A percentile compares a stretch with the other conserved stretches of the same genome.
phyloP scores from a whole-genome alignment of 1,284 basidiomycete species.

The Ceratobasidium sp. region DNA sequence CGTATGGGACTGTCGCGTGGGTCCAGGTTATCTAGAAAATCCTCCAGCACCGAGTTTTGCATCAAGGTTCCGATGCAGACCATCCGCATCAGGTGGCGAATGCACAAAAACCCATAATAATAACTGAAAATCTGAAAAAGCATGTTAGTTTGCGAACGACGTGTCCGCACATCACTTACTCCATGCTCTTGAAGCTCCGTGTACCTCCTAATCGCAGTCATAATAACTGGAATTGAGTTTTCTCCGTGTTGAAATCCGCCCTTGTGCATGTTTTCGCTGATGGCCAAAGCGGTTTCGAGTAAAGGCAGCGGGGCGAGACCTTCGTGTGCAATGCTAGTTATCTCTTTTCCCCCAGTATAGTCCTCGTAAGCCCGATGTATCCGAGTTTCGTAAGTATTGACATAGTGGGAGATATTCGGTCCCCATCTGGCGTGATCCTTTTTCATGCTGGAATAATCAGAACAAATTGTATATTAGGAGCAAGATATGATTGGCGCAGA shows the following conservation, averaged over 20 bases:
- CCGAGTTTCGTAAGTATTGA: not conserved
- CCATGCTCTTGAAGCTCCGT: not conserved
- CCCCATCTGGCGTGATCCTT: conserved; percentile 17
- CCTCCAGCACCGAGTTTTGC: not conserved
- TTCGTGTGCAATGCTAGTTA: not conserved
- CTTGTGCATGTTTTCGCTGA: conserved; percentile 35
- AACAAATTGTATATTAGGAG: too few species aligned
- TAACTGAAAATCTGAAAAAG: not conserved
- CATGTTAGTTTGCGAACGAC: not conserved
- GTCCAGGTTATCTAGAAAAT: not conserved
- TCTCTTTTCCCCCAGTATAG: not conserved
- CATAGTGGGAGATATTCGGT: not conserved
- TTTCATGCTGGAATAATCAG: not conserved
- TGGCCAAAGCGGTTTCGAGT: conserved; percentile 1
- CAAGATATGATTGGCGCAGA: too few species aligned
- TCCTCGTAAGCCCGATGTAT: conserved; percentile 1
- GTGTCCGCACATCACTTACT: not conserved
- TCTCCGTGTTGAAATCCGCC: conserved; percentile 6
- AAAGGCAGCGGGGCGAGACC: not conserved
- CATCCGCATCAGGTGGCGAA: conserved; percentile 21
- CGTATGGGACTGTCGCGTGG: not conserved
- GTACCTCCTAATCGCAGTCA: conserved; percentile 5
- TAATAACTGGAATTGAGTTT: not conserved
- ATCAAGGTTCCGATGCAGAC: conserved; percentile 20
- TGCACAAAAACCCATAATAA: conserved; percentile 20